A percentile compares a stretch with the other conserved stretches of the same genome.
Conservation (phyloP, 73 alveolate genomes). For the Tetrahymena elliotti region DNA sequence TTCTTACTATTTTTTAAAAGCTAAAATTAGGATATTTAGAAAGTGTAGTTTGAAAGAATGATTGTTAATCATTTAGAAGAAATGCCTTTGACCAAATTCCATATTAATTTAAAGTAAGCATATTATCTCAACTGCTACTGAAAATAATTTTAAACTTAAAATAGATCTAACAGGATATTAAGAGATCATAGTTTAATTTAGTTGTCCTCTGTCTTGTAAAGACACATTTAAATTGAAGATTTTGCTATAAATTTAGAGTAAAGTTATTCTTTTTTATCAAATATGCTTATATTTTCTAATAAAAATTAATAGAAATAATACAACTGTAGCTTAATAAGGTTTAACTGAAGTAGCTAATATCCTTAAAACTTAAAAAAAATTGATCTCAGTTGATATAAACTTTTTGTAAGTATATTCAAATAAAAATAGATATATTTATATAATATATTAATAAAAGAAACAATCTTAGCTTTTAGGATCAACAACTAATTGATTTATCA, state of each 20-base stretch:
- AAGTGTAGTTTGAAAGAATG: background rate
- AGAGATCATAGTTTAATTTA: background rate
- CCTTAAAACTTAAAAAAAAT: background rate
- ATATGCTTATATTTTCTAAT: background rate
- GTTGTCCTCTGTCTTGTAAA: background rate
- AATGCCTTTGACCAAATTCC: background rate
- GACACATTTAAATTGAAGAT: background rate
- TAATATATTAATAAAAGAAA: background rate
- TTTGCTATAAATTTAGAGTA: background rate
- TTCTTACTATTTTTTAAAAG: background rate
- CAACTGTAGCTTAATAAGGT: background rate
- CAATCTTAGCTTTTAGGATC: background rate
- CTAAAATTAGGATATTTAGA: background rate
- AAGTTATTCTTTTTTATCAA: background rate
- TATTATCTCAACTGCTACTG: background rate
- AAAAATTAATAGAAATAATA: background rate
- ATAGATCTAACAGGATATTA: background rate
- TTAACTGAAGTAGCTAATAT: background rate
- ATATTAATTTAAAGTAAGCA: background rate
- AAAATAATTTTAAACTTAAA: background rate
- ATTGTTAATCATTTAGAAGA: background rate
- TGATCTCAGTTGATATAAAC: background rate
- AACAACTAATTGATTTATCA: background rate
- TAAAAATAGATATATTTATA: background rate
- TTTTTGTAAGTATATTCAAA: background rate